A percentile compares a stretch with the other conserved stretches of the same genome.
Evolutionary conservation across 345 rosid genomes (phyloP).

Genomic region (Barbarea vulgaris): DNA sequence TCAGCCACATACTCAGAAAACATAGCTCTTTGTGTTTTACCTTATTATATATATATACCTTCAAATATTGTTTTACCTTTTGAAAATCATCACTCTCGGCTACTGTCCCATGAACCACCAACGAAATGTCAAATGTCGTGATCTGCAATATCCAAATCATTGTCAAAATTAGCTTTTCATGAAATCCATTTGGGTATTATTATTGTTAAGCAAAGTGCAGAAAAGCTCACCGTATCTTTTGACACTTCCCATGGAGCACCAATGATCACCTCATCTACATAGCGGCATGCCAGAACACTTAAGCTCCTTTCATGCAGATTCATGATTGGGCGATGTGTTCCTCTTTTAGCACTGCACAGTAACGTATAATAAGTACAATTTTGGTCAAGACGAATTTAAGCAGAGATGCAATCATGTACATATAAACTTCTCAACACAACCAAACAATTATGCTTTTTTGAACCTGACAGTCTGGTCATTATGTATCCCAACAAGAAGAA

Average conservation of each 20-base stretch:
- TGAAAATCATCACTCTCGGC: slow-evolving; percentile 61
- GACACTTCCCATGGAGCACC: slow-evolving; percentile 98
- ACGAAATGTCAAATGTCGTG: slow-evolving; percentile 75
- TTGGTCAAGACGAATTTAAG: slow-evolving; percentile 9
- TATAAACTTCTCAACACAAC: neutral
- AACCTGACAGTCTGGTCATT: slow-evolving; percentile 90
- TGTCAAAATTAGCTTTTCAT: neutral
- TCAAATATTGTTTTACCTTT: slow-evolving; percentile 23
- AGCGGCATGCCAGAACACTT: slow-evolving; percentile 89
- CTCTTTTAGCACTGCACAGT: slow-evolving; percentile 71
- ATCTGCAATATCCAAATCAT: slow-evolving; percentile 48
- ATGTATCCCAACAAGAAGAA: slow-evolving; percentile 87
- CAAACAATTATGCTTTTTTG: neutral
- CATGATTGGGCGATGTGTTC: slow-evolving; percentile 77
- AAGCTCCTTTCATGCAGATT: slow-evolving; percentile 90
- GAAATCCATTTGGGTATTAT: neutral
- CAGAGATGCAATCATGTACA: slow-evolving; percentile 17
- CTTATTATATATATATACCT: neutral
- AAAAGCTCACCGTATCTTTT: slow-evolving; percentile 70
- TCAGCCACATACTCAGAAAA: slow-evolving; percentile 2
- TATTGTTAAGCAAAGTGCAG: neutral
- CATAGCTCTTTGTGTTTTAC: neutral
- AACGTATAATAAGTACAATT: slow-evolving; percentile 7
- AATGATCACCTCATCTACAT: slow-evolving; percentile 96
- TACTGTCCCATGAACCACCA: slow-evolving; percentile 87